Evolutionary conservation across 225 moss, liverwort and hornwort species (phyloP), one percentile per base, ranked within the genome.

Genomic region (Pseudisothecium myosuroides): DNA sequence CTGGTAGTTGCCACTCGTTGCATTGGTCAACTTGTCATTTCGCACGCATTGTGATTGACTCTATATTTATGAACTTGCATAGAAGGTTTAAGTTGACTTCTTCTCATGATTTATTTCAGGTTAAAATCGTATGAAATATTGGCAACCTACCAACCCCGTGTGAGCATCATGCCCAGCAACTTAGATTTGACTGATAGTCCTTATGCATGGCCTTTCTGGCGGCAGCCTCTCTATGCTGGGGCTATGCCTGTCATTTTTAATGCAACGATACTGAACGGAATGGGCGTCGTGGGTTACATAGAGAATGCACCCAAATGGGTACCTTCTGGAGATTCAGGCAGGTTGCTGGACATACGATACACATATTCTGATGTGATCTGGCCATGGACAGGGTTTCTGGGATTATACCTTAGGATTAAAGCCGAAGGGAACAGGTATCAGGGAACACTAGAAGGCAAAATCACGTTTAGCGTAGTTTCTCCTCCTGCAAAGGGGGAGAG

Each of bases 351-450:
- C 74, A 95, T 98, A 85, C 94, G 95, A 75, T 97, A 84, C 80
- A 93, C 94, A 20, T 98, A 96, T 90, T 97, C 98, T 32, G 96
- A 98, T 90, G 97, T 96, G 63, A 96, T 98, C 76, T 97, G 98
- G 97, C 97, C 96, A n/a, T 98, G 98, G 97, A 97, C 98, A 79
- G 97, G 98, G 78, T 97, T 94, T 92, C 83, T 97, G 90, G 98
- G 96, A 77, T 94, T 98, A 68, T 94, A 98, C 92, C 91, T 98
- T 72, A 93, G 97, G 81, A 93, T 98, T 26, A 96, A 95, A 80
- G 71, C 95, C 66, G 97, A 96, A 91, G 97, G 98, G 52, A 93
- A 85, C 90, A 94, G 91, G 64, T 95, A 94, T 88, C 89, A 93
- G 63, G 98, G 98, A 90, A 95, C 89, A 50, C 39, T 98, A 81